Percentiles rank a stretch among this genome's conserved stretches.
Evolutionary conservation across 768 basidiomycete genomes (phyloP).

Genomic region (Leccinum subgranulosum): DNA sequence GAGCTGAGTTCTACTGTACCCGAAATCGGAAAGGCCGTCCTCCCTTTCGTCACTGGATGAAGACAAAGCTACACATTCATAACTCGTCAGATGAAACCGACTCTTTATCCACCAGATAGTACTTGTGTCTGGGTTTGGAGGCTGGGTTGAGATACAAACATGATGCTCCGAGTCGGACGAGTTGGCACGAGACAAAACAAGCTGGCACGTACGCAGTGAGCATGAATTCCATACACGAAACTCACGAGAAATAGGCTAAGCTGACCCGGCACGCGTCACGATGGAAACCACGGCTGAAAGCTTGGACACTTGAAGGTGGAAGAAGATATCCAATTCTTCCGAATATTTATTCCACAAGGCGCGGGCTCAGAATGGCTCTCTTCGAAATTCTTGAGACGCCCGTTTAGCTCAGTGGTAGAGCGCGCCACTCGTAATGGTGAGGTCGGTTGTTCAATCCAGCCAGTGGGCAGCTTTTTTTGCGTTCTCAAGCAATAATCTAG

Average conservation of each 20-base stretch:
- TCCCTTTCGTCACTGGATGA: too few species aligned
- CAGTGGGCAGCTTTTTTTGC: slow-evolving; percentile 33
- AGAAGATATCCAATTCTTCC: too few species aligned
- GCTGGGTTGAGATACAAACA: neutral
- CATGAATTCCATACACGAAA: neutral
- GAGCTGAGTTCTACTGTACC: neutral
- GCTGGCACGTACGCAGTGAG: neutral
- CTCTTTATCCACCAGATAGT: too few species aligned
- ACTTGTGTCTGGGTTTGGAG: neutral
- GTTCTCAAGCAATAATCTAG: too few species aligned
- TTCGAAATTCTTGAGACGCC: neutral
- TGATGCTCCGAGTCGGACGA: neutral
- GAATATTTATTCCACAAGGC: neutral
- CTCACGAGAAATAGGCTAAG: neutral
- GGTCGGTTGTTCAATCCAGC: slow-evolving; percentile 46
- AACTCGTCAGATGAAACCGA: neutral
- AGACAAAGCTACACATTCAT: too few species aligned
- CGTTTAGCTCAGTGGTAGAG: slow-evolving; percentile 9
- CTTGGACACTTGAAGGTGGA: neutral
- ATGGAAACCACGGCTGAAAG: neutral
- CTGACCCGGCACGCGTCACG: neutral
- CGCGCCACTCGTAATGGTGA: slow-evolving; percentile 34
- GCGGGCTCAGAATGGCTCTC: neutral
- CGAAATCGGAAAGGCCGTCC: too few species aligned
- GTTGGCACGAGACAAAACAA: neutral